These are phyloP conservation scores for Cyathus striatus DNA, from an alignment of 768 basidiomycete genomes.

Conservation along the genomic window DNA sequence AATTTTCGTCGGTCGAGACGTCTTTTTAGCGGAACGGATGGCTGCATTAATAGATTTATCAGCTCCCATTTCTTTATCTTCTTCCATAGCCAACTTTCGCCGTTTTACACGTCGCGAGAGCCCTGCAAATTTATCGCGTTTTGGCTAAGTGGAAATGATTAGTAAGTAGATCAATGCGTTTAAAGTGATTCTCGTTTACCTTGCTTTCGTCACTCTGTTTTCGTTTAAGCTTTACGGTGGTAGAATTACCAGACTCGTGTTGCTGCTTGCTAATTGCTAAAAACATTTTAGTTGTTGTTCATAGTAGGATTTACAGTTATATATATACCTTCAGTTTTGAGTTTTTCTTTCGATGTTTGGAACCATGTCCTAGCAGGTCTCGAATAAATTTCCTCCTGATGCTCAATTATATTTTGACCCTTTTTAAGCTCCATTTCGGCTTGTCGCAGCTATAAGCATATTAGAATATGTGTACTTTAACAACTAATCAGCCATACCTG, in stretches of 20 bases:
- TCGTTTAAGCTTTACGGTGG: conserved; percentile 30
- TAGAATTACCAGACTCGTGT: conserved; percentile 55
- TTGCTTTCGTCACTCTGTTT: conserved; percentile 34
- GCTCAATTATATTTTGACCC: conserved; percentile 92
- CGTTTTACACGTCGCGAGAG: conserved; percentile 86
- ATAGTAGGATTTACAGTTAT: not conserved
- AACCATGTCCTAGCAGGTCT: conserved; percentile 99
- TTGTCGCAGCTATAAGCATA: conserved; percentile 55
- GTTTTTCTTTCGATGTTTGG: conserved; percentile 82
- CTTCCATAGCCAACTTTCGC: conserved; percentile 80
- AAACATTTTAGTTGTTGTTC: not conserved
- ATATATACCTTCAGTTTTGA: conserved; percentile 65
- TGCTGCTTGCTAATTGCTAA: conserved; percentile 72
- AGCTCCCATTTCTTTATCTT: conserved; percentile 62
- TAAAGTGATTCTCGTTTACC: conserved; percentile 21
- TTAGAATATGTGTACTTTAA: conserved; percentile 2
- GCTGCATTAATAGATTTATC: conserved; percentile 58
- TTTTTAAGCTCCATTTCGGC: conserved; percentile 97
- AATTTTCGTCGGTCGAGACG: conserved; percentile 69
- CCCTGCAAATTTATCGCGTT: conserved; percentile 75
- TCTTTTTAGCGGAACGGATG: conserved; percentile 85
- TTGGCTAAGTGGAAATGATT: conserved; percentile 40
- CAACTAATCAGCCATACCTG: conserved; percentile 41
- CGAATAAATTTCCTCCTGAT: conserved; percentile 87
- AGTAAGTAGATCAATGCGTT: conserved; percentile 3